These are phyloP conservation scores for Rugosomyces carneus DNA, from an alignment of 1,284 basidiomycete genomes.

Conservation along the genomic window DNA sequence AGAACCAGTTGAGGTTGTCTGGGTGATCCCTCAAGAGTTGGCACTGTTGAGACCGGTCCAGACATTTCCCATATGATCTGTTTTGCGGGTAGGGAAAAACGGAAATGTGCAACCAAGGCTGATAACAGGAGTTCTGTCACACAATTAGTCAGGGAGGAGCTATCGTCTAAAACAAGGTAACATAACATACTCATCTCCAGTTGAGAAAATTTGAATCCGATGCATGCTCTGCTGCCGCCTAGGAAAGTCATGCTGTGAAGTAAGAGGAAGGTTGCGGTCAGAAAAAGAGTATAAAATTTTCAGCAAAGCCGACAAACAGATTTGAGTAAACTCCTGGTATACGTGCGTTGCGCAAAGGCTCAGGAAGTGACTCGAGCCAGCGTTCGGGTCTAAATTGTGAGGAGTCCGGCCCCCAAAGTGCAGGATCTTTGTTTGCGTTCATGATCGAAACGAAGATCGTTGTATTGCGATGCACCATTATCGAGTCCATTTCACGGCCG, in stretches of 20 bases:
- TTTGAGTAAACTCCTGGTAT: constrained; percentile 21
- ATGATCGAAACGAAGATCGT: constrained; percentile 14
- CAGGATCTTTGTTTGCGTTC: constrained; percentile 14
- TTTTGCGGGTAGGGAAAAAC: constrained; percentile 12
- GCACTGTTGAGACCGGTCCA: constrained; percentile 6
- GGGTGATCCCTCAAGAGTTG: constrained; percentile 8
- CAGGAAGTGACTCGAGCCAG: constrained; percentile 18
- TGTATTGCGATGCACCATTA: constrained; percentile 10
- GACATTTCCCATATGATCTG: constrained; percentile 16
- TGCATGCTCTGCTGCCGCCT: constrained; percentile 4
- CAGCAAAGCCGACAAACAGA: constrained; percentile 11
- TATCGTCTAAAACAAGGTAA: not conserved
- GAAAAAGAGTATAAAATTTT: not conserved
- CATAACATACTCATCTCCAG: constrained; percentile 29
- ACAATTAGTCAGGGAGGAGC: not conserved
- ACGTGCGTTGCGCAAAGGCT: constrained; percentile 12
- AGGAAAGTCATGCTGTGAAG: constrained; percentile 4
- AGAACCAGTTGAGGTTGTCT: constrained; percentile 9
- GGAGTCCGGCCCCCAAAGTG: constrained; percentile 20
- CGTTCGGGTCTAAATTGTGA: constrained; percentile 22
- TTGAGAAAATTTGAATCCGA: constrained; percentile 25
- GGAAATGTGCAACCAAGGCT: constrained; percentile 15
- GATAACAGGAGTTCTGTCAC: constrained; percentile 15
- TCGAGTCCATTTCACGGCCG: constrained; percentile 23
- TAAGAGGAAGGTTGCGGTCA: no score